phyloP scores from a whole-genome alignment of 1,284 basidiomycete genomes.

The Athelia psychrophila region DNA sequence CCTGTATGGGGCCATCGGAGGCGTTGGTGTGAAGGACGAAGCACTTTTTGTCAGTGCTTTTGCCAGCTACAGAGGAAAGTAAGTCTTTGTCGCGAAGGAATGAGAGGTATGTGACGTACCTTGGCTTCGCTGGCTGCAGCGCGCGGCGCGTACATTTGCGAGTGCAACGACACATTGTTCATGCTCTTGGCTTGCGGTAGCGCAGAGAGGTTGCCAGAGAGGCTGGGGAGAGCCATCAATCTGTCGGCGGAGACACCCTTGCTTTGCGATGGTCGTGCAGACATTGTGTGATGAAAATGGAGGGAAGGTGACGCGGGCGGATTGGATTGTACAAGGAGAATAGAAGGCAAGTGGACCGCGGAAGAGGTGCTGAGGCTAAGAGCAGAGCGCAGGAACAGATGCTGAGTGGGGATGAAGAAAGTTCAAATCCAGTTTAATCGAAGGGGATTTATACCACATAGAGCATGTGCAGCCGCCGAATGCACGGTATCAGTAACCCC shows the following conservation, averaged over 20 bases:
- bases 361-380: neutral
- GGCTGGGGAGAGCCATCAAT: conserved; percentile 65
- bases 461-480: neutral
- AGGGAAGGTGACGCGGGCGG: neutral
- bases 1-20: conserved; percentile 29
- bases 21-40: conserved; percentile 31
- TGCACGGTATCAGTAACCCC: neutral
- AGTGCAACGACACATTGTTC: conserved; percentile 60
- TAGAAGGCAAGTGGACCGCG: neutral
- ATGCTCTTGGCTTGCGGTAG: conserved; percentile 70
- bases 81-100: conserved; percentile 1
- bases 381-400: neutral
- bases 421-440: neutral
- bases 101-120: conserved; percentile 35
- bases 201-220: conserved; percentile 61
- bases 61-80: conserved; percentile 39
- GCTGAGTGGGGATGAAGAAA: neutral
- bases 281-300: neutral
- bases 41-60: conserved; percentile 48
- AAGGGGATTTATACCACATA: neutral
- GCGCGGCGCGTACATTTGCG: conserved; percentile 62
- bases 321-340: neutral
- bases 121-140: conserved; percentile 72
- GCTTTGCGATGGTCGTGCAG: conserved; percentile 2
- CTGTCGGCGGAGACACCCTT: conserved; percentile 36